These are phyloP conservation scores for Bipolaris cookei DNA, from an alignment of 2,329 filamentous ascomycete species.

Conservation along the genomic window DNA sequence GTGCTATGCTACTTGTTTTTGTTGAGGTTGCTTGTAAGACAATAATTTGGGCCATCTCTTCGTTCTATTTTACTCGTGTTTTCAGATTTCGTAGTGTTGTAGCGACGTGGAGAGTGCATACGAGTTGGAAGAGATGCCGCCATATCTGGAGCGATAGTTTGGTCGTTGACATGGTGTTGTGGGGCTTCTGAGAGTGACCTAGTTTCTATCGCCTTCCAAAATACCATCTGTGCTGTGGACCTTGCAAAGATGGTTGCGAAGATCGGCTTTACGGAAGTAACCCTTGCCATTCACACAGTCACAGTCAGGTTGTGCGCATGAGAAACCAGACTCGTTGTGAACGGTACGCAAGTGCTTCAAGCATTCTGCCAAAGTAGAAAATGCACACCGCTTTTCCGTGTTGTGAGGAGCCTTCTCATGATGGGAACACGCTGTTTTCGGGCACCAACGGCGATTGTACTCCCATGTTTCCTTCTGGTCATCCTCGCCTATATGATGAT, in stretches of 20 bases:
- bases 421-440: not conserved
- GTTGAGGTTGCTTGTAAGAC: no score
- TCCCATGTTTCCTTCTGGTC: accelerated
- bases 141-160: no score
- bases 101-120: no score
- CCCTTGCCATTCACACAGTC: conserved; percentile 2
- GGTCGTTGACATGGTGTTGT: not conserved
- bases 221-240: not conserved
- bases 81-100: no score
- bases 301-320: not conserved
- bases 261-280: not conserved
- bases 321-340: not conserved
- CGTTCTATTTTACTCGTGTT: no score
- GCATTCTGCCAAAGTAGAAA: accelerated
- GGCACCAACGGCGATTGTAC: not conserved
- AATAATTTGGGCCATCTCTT: no score
- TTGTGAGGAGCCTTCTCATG: accelerated
- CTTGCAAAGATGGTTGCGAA: not conserved
- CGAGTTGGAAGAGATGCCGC: not conserved
- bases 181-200: not conserved
- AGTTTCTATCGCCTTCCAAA: not conserved
- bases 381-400: accelerated
- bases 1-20: no score
- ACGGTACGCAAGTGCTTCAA: not conserved
- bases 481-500: conserved; percentile 4